phyloP scores from a whole-genome alignment of 2,329 filamentous ascomycete species.

The Nothomitra cinnamomea region DNA sequence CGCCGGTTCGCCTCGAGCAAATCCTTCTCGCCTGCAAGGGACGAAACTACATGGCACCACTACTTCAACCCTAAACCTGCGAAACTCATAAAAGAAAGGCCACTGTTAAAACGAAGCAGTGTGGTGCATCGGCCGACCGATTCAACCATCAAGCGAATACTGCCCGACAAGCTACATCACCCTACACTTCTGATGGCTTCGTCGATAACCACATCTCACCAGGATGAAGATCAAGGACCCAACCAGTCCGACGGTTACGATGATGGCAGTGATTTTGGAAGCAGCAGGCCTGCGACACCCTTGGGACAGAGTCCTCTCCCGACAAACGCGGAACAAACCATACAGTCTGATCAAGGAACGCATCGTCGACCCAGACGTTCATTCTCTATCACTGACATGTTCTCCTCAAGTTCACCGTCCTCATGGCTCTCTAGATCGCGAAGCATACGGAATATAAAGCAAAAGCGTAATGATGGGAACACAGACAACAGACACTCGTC shows the following conservation, averaged over 20 bases:
- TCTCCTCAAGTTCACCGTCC: conserved; percentile 15
- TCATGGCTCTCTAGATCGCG: conserved; percentile 1
- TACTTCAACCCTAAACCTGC: conserved; percentile 6
- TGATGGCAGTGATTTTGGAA: conserved; percentile 21
- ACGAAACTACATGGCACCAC: conserved; percentile 6
- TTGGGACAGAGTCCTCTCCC: conserved; percentile 10
- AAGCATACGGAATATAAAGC: background rate
- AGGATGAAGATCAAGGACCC: conserved; percentile 17
- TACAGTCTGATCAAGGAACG: background rate
- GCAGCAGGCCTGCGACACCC: conserved; percentile 22
- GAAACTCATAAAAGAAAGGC: conserved; percentile 17
- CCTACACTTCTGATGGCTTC: conserved; percentile 33
- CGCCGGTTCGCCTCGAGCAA: background rate
- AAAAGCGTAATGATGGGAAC: conserved; percentile 6
- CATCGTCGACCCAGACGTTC: conserved; percentile 23
- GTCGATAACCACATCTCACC: conserved; percentile 17
- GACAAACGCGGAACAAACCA: background rate
- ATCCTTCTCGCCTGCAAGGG: background rate
- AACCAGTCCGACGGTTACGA: conserved; percentile 17
- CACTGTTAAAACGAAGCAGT: conserved; percentile 24
- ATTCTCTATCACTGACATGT: conserved; percentile 31
- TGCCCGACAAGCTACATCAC: conserved; percentile 25
- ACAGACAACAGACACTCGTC: conserved; percentile 17
- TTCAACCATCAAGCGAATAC: conserved; percentile 26
- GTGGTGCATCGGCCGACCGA: conserved; percentile 13